Evolutionary conservation across 2,329 filamentous ascomycete genomes (phyloP), one percentile per base, ranked within the genome.

Genomic region (Penicillium psychrosexuale): DNA sequence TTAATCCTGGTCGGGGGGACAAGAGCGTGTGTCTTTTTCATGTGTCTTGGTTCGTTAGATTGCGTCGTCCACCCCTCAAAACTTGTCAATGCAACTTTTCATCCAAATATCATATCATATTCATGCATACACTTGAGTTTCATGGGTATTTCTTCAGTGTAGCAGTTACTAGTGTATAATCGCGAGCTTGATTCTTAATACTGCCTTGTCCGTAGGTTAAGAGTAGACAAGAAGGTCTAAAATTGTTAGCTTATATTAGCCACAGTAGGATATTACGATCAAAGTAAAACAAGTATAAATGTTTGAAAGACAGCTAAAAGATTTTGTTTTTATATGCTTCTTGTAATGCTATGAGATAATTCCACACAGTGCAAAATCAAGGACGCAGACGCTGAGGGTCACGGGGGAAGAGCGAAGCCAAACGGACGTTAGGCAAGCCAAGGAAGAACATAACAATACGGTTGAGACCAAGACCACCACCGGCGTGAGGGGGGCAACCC

Each of bases 401-500:
- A 60, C 84, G 76, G 30, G 85, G 84, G 74, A 87, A 87, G 66
- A 86, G 66, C 62, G 82, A 84, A 31, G 81, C 80, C 70, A 86
- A 73, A 34, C 85, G 72, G 46, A 87, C 81, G 62, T 87, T 86
- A 19, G 83, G 83, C 69, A 87, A 68, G 12, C 84, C 85, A 61
- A 87, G 70, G 79, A 84, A 87, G 69, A 86, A 82, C 77, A 84
- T 83, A 54, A 87, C 83, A 65, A 87, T 86, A 33, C 85, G 76
- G 75, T 88, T 86, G 69, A 87, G 68, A 13, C 85, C 85, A 60
- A 87, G 77, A 39, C 85, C 84, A 69, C 84, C 85, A 66, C 85
- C 84, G 8, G 80, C 84, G 71, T 87, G 85, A 28, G 82, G 83
- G 62, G 83, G 79, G 67, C 83, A 86, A 5, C 84, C 85, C 67